Conservation (phyloP, 371 early-diverging fungal species). For the Mucor sp. region DNA sequence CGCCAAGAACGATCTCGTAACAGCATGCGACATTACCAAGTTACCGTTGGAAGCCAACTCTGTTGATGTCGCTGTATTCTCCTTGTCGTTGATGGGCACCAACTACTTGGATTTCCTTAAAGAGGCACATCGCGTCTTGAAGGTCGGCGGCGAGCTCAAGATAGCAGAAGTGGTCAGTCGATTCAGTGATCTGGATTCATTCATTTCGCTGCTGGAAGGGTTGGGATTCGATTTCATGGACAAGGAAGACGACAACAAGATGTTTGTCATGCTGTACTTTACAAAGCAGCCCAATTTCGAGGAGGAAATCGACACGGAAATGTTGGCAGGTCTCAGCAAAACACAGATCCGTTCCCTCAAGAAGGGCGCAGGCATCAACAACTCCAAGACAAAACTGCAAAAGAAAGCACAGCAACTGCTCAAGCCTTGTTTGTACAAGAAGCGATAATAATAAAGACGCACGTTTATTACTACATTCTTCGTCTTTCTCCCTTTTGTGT, state of each 20-base stretch:
- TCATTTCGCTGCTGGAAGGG: slow-evolving; percentile 66
- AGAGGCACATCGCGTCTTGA: slow-evolving; percentile 93
- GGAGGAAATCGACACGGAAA: slow-evolving; percentile 36
- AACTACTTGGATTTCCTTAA: slow-evolving; percentile 90
- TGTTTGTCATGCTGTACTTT: slow-evolving; percentile 92
- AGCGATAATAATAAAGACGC: slow-evolving; percentile 64
- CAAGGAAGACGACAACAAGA: slow-evolving; percentile 81
- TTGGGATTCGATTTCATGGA: slow-evolving; percentile 76
- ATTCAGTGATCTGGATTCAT: slow-evolving; percentile 79
- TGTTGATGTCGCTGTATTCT: slow-evolving; percentile 94
- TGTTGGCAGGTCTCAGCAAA: slow-evolving; percentile 46
- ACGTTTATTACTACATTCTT: slow-evolving; percentile 39
- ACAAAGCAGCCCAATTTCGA: slow-evolving; percentile 48
- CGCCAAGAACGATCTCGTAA: slow-evolving; percentile 81
- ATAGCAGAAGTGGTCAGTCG: slow-evolving; percentile 95
- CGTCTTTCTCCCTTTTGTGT: slow-evolving; percentile 57
- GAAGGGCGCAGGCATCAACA: slow-evolving; percentile 46
- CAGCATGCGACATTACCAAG: slow-evolving; percentile 93
- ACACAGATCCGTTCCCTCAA: slow-evolving; percentile 48
- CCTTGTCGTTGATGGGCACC: slow-evolving; percentile 97
- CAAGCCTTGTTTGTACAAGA: slow-evolving; percentile 93
- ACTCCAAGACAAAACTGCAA: slow-evolving; percentile 24
- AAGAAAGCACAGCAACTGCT: slow-evolving; percentile 57
- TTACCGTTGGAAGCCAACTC: slow-evolving; percentile 72
- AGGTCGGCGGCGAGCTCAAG: slow-evolving; percentile 82